phyloP scores from a whole-genome alignment of 2,329 filamentous ascomycete species.

The Meredithiella fracta region DNA sequence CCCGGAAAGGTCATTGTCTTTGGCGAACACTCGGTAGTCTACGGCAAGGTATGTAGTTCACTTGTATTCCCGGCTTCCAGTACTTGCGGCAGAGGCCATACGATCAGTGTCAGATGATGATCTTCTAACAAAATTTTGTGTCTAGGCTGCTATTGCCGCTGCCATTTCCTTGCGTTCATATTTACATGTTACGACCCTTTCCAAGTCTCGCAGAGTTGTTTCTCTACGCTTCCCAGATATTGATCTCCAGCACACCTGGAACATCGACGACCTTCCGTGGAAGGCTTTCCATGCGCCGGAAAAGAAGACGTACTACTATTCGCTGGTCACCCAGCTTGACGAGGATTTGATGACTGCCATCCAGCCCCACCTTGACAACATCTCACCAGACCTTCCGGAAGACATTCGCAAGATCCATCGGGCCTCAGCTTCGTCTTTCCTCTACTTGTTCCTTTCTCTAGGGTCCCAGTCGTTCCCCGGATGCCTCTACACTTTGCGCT shows the following conservation, averaged over 20 bases:
- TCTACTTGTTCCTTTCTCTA: slow-evolving; percentile 84
- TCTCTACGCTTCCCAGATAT: slow-evolving; percentile 85
- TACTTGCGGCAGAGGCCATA: neutral
- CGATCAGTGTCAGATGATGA: neutral
- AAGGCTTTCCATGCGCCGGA: slow-evolving; percentile 56
- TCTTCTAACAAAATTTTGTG: slow-evolving; percentile 3
- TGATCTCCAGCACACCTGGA: slow-evolving; percentile 77
- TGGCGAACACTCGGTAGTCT: slow-evolving; percentile 93
- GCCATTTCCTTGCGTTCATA: slow-evolving; percentile 92
- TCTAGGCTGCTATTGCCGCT: slow-evolving; percentile 75
- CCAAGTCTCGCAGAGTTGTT: slow-evolving; percentile 78
- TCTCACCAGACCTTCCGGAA: slow-evolving; percentile 51
- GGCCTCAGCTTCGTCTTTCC: slow-evolving; percentile 65
- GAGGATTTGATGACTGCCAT: slow-evolving; percentile 65
- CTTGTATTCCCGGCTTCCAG: neutral
- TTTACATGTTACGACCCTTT: slow-evolving; percentile 83
- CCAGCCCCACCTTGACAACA: slow-evolving; percentile 55
- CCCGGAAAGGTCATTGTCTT: slow-evolving; percentile 97
- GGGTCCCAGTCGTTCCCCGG: slow-evolving; percentile 63
- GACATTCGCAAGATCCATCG: slow-evolving; percentile 71
- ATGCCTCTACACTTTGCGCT: slow-evolving; percentile 78
- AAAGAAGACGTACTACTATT: slow-evolving; percentile 93
- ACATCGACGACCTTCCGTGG: slow-evolving; percentile 87
- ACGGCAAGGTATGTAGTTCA: slow-evolving; percentile 56
- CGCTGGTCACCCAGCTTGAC: slow-evolving; percentile 70